A percentile compares a stretch with the other conserved stretches of the same genome.
phyloP scores from a whole-genome alignment of 2,329 filamentous ascomycete genomes.

The Escovopsis sp. region DNA sequence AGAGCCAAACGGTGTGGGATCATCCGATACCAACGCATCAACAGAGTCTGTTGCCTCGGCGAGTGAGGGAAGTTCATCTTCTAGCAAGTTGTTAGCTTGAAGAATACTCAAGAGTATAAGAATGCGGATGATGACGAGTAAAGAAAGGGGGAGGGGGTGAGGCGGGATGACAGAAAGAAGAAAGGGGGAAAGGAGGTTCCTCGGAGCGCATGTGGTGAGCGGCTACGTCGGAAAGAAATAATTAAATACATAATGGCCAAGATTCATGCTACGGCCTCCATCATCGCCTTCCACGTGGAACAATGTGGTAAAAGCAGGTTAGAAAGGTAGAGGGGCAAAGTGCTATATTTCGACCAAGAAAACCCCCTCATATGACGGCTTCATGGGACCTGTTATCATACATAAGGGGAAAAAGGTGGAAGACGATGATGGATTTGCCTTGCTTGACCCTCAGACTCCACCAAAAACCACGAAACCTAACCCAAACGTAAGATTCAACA shows the following conservation, averaged over 20 bases:
- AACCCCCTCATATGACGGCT: slow-evolving; percentile 18
- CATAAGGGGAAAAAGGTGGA: slow-evolving; percentile 42
- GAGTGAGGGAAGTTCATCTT: slow-evolving; percentile 46
- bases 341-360: slow-evolving; percentile 29
- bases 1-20: slow-evolving; percentile 12
- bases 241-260: slow-evolving; percentile 28
- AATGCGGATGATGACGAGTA: not conserved
- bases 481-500: not conserved
- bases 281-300: slow-evolving; percentile 45
- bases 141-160: too few relatives aligned
- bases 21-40: slow-evolving; percentile 54
- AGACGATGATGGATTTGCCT: slow-evolving; percentile 58
- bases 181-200: too few relatives aligned
- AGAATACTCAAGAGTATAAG: slow-evolving; percentile 2
- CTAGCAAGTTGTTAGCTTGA: slow-evolving; percentile 36
- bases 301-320: slow-evolving; percentile 20
- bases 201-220: not conserved
- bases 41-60: slow-evolving; percentile 50
- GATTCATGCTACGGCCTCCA: slow-evolving; percentile 40
- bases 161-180: too few relatives aligned
- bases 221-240: slow-evolving; percentile 2
- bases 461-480: slow-evolving; percentile 3
- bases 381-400: slow-evolving; percentile 43
- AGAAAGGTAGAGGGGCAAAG: slow-evolving; percentile 17
- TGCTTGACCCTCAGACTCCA: slow-evolving; percentile 22